Evolutionary conservation across 2,329 filamentous ascomycete species (phyloP).

Genomic region (Aspergillus niger): DNA sequence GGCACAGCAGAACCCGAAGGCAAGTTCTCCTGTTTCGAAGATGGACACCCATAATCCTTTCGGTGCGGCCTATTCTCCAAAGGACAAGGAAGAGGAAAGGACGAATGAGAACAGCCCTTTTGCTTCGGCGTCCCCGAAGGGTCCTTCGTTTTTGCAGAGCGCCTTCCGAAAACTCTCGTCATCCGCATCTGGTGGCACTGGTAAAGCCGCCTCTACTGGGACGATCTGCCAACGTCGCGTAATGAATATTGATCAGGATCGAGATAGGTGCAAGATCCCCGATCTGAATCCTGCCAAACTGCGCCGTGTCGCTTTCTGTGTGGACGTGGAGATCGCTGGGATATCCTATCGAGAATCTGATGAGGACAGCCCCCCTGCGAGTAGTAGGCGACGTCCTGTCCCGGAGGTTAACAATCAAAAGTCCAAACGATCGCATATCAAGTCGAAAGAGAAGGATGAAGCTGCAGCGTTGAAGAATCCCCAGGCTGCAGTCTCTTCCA

Average conservation of each 20-base stretch:
- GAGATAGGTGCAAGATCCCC: conserved; percentile 75
- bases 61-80: conserved; percentile 44
- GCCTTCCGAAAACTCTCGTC: conserved; percentile 82
- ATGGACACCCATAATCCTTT: conserved; percentile 48
- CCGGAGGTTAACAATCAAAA: conserved; percentile 32
- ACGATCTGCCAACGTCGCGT: conserved; percentile 77
- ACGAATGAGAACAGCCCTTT: conserved; percentile 36
- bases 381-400: conserved; percentile 28
- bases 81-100: conserved; percentile 47
- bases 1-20: conserved; percentile 33
- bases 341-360: conserved; percentile 74
- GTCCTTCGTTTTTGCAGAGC: conserved; percentile 73
- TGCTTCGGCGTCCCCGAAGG: conserved; percentile 69
- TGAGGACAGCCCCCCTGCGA: conserved; percentile 45
- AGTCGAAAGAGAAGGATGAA: conserved; percentile 69
- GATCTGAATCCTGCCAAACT: conserved; percentile 81
- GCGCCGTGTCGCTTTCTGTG: conserved; percentile 87
- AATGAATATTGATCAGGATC: conserved; percentile 79
- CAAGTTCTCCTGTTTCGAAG: conserved; percentile 35
- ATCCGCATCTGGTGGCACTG: conserved; percentile 54
- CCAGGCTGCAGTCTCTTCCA: conserved; percentile 56
- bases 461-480: conserved; percentile 72
- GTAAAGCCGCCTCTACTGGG: conserved; percentile 60
- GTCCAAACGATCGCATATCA: conserved; percentile 51
- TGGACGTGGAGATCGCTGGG: conserved; percentile 95